These are phyloP conservation scores for Boletus subparvulus DNA, from an alignment of 768 basidiomycete species.

Conservation along the genomic window DNA sequence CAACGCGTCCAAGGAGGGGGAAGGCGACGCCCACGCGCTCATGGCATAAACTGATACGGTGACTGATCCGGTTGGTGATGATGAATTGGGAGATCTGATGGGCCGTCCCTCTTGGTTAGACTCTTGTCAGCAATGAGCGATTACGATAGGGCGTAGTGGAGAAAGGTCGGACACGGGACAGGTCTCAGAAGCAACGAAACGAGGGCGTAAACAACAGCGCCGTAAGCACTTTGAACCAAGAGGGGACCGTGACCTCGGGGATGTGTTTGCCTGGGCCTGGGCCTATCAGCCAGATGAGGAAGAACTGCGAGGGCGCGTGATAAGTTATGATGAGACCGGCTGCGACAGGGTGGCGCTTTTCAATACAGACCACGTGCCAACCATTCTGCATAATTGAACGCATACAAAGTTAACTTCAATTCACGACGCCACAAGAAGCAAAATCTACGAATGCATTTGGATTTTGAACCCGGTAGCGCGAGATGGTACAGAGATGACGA, in stretches of 20 bases:
- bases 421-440: slow-evolving; percentile 7
- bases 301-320: not conserved
- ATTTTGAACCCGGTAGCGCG: slow-evolving; percentile 15
- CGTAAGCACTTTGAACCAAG: slow-evolving; percentile 2
- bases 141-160: slow-evolving; percentile 27
- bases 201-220: slow-evolving; percentile 3
- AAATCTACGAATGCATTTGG: slow-evolving; percentile 18
- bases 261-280: not conserved
- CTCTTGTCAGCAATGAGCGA: slow-evolving; percentile 3
- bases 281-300: not conserved
- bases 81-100: not conserved
- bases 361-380: slow-evolving; percentile 2
- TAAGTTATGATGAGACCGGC: not conserved
- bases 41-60: slow-evolving; percentile 11
- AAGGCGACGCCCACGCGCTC: slow-evolving; percentile 7
- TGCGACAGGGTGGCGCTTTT: slow-evolving; percentile 6
- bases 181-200: not conserved
- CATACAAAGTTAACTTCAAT: slow-evolving; percentile 9
- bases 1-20: slow-evolving; percentile 5
- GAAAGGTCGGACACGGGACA: slow-evolving; percentile 10
- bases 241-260: not conserved
- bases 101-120: not conserved
- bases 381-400: not conserved
- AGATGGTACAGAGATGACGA: slow-evolving; percentile 26
- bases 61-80: slow-evolving; percentile 1